phyloP scores from a whole-genome alignment of 805 yeast species.

The Saccharomycopsis guyanensis region DNA sequence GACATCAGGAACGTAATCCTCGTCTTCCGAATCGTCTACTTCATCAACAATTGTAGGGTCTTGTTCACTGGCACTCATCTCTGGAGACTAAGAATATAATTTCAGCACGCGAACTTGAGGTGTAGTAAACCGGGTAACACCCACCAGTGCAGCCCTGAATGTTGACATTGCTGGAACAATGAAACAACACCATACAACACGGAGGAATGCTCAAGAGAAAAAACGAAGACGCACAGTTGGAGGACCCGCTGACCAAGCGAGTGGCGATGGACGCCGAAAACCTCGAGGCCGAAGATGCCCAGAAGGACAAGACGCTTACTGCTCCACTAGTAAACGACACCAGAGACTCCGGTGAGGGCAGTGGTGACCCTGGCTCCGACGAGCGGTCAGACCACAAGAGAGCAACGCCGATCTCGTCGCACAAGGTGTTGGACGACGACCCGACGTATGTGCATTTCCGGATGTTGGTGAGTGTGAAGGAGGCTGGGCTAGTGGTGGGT shows the following conservation, averaged over 20 bases:
- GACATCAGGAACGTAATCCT: not conserved
- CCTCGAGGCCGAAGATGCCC: slow-evolving; percentile 35
- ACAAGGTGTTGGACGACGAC: slow-evolving; percentile 37
- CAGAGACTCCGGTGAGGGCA: not conserved
- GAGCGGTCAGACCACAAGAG: slow-evolving; percentile 22
- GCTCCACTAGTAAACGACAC: not conserved
- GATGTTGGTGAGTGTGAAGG: slow-evolving; percentile 68
- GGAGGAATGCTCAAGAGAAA: slow-evolving; percentile 58
- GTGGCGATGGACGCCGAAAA: slow-evolving; percentile 65
- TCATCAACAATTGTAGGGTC: no score
- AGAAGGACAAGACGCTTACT: slow-evolving; percentile 29
- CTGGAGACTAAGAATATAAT: no score
- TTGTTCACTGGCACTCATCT: no score
- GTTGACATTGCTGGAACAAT: not conserved
- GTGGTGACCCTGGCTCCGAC: slow-evolving; percentile 1
- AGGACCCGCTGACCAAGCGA: slow-evolving; percentile 49
- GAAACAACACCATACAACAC: no score
- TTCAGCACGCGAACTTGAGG: no score
- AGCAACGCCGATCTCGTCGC: slow-evolving; percentile 31
- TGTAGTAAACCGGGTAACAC: no score
- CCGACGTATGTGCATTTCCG: slow-evolving; percentile 61
- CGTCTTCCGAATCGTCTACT: not conserved
- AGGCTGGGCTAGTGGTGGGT: slow-evolving; percentile 71
- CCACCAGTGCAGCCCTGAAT: no score
- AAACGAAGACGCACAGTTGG: slow-evolving; percentile 47